Evolutionary conservation across 257 asterid genomes (phyloP).

Genomic region (Solanum clarkiae): DNA sequence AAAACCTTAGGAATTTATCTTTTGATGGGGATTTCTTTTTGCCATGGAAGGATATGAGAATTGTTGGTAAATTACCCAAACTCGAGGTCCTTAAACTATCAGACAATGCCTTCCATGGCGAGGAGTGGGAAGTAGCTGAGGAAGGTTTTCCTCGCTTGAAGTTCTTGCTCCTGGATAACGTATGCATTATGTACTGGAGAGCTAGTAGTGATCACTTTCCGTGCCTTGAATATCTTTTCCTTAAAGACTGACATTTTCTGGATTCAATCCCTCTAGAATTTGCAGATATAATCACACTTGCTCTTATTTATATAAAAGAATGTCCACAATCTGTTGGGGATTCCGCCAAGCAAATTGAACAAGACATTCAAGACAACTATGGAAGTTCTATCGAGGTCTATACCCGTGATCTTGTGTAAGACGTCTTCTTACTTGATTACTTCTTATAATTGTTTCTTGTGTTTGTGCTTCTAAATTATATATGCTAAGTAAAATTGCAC

Average conservation of each 20-base stretch:
- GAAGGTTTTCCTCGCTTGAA: neutral
- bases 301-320: neutral
- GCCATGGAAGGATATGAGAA: neutral
- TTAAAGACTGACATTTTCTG: neutral
- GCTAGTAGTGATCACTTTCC: slow-evolving; percentile 4
- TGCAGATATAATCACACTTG: neutral
- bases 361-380: slow-evolving; percentile 6
- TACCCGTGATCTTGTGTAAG: neutral
- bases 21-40: neutral
- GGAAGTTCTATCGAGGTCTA: neutral
- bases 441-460: too few species aligned
- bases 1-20: neutral
- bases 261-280: neutral
- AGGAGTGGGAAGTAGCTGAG: neutral
- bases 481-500: neutral
- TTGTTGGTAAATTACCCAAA: neutral
- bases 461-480: too few species aligned
- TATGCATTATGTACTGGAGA: neutral
- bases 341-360: slow-evolving; percentile 19
- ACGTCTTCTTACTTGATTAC: too few species aligned
- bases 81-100: neutral
- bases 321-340: neutral
- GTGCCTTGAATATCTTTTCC: neutral
- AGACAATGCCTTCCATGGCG: neutral
- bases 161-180: neutral